These are phyloP conservation scores for Rhodotorula kratochvilovae DNA, from an alignment of 768 basidiomycete species.

Conservation along the genomic window DNA sequence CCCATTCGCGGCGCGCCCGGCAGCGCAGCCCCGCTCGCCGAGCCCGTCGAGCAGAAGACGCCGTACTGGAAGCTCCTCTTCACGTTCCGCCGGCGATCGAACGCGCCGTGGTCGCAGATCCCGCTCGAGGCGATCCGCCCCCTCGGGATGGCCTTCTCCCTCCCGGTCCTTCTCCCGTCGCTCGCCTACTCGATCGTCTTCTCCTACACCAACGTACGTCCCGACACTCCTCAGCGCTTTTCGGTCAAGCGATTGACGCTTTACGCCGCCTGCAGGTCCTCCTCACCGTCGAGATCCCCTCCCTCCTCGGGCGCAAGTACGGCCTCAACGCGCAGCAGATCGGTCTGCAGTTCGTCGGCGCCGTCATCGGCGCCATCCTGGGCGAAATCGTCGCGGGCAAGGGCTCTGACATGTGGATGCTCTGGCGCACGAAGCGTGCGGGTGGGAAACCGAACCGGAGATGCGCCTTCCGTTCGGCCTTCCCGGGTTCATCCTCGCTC, in stretches of 20 bases:
- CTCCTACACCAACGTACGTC: conserved; percentile 24
- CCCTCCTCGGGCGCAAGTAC: conserved; percentile 37
- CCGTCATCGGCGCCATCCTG: conserved; percentile 37
- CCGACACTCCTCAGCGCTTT: background rate
- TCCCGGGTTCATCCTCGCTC: conserved; percentile 36
- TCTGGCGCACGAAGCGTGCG: conserved; percentile 30
- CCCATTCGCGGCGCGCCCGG: conserved; percentile 6
- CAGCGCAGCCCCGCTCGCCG: background rate
- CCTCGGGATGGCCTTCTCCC: conserved; percentile 6
- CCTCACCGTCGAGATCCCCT: conserved; percentile 36
- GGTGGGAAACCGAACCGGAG: conserved; percentile 37
- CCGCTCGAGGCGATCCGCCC: conserved; percentile 21
- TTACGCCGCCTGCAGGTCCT: conserved; percentile 1
- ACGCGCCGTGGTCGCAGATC: conserved; percentile 18
- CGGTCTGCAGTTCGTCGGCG: conserved; percentile 42
- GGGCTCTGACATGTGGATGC: conserved; percentile 40
- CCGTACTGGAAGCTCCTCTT: conserved; percentile 26
- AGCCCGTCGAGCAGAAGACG: background rate
- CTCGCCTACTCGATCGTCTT: conserved; percentile 25
- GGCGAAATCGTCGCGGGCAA: conserved; percentile 41
- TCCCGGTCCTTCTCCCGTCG: conserved; percentile 25
- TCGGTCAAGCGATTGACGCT: background rate
- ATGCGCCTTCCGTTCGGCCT: conserved; percentile 35
- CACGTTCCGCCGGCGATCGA: conserved; percentile 15
- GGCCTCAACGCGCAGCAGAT: conserved; percentile 36